phyloP scores from a whole-genome alignment of 495 filamentous ascomycete genomes.

The Podospora sp. region DNA sequence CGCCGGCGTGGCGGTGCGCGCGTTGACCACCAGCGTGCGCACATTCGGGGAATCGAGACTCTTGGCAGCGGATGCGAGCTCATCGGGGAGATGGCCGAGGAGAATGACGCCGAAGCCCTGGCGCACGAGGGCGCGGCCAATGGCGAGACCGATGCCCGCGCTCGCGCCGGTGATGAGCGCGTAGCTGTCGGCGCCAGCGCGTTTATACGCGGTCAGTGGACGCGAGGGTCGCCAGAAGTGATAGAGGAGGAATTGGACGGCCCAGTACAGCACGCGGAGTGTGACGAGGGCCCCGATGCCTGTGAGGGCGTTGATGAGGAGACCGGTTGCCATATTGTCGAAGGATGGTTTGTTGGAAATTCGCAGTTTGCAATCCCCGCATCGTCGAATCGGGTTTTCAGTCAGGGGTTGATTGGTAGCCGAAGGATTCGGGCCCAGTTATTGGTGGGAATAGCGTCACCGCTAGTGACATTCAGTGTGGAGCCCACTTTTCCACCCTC shows the following conservation, averaged over 20 bases:
- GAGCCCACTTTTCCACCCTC: too few species aligned
- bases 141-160: conserved; percentile 59
- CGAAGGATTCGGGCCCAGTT: too few species aligned
- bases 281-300: conserved; percentile 17
- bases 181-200: conserved; percentile 33
- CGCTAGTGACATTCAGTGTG: too few species aligned
- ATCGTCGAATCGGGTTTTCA: too few species aligned
- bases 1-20: conserved; percentile 26
- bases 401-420: too few species aligned
- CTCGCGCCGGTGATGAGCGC: conserved; percentile 62
- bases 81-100: conserved; percentile 46
- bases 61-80: conserved; percentile 24
- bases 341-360: too few species aligned
- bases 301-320: conserved; percentile 9
- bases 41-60: conserved; percentile 17
- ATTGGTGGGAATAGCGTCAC: too few species aligned
- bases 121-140: conserved; percentile 48
- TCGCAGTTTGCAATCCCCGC: too few species aligned
- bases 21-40: conserved; percentile 26
- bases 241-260: conserved; percentile 20
- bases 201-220: conserved; percentile 20
- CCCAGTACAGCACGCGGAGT: conserved; percentile 1
- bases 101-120: conserved; percentile 59
- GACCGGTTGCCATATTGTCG: too few species aligned
- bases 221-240: conserved; percentile 19